These are phyloP conservation scores for Chondrus crispus DNA, from an alignment of 23 red algal genomes.

Conservation along the genomic window DNA sequence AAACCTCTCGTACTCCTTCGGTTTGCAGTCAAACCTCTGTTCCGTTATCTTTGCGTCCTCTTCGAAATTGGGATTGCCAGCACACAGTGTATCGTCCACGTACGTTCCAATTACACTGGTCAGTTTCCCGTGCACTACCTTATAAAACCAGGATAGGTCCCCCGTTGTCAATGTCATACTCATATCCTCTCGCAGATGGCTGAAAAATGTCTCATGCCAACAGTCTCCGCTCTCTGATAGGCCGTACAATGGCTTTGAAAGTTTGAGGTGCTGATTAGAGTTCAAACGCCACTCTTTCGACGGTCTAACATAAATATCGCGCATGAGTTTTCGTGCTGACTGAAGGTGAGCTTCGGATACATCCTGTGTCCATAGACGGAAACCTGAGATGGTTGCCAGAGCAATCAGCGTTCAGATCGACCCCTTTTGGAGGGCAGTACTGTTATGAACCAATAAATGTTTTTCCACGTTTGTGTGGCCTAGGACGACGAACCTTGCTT, in stretches of 20 bases:
- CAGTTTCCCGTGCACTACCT: background rate
- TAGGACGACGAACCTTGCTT: background rate
- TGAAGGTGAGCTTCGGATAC: slow-evolving; percentile 4
- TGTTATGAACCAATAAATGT: background rate
- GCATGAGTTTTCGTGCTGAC: background rate
- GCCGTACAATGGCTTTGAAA: background rate
- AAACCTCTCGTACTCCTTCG: background rate
- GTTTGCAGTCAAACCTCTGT: slow-evolving; percentile 12
- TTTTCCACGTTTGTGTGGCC: background rate
- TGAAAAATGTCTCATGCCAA: background rate
- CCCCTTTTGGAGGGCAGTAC: background rate
- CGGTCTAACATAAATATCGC: background rate
- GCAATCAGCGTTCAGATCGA: background rate
- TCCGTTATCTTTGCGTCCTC: background rate
- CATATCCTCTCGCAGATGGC: background rate
- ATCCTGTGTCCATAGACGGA: background rate
- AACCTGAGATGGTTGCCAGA: background rate
- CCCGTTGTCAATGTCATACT: background rate
- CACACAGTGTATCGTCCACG: background rate
- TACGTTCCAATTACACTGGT: background rate
- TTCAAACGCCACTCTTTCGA: background rate
- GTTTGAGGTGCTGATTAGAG: background rate
- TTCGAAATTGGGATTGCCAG: background rate
- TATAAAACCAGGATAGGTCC: background rate
- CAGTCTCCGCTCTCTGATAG: slow-evolving; percentile 1